phyloP scores from a whole-genome alignment of 169 alveolate genomes.

The Cryptosporidium viatorum region DNA sequence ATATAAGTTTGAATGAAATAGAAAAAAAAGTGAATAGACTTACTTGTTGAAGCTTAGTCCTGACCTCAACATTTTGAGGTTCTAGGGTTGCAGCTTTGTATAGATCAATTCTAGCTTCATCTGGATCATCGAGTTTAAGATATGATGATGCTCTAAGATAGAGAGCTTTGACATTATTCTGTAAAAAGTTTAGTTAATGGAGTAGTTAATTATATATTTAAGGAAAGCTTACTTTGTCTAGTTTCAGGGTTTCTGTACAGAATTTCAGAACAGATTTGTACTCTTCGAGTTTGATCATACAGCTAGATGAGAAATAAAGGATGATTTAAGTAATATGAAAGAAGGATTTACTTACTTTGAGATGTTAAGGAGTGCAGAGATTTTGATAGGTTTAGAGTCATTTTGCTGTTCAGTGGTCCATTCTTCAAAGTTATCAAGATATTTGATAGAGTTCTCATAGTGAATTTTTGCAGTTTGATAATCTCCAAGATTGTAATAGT shows the following conservation, averaged over 20 bases:
- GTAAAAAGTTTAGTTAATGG: not conserved
- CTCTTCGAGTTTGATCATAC: conserved; percentile 31
- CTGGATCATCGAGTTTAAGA: conserved; percentile 27
- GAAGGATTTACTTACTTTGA: conserved; percentile 41
- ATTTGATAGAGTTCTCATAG: conserved; percentile 50
- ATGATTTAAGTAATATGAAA: not conserved
- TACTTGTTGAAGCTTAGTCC: conserved; percentile 60
- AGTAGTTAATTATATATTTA: too few species aligned
- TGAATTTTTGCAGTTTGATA: conserved; percentile 24
- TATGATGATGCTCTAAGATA: conserved; percentile 60
- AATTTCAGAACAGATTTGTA: conserved; percentile 18
- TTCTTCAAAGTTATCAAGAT: conserved; percentile 20
- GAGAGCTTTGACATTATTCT: conserved; percentile 64
- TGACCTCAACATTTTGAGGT: conserved; percentile 49
- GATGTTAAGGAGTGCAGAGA: conserved; percentile 36
- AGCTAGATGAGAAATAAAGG: not conserved
- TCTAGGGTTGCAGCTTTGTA: conserved; percentile 62
- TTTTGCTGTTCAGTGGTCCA: conserved; percentile 51
- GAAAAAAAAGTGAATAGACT: not conserved
- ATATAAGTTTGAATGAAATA: not conserved
- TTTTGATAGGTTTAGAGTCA: conserved; percentile 35
- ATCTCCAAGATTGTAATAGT: conserved; percentile 25
- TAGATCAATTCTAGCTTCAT: conserved; percentile 54
- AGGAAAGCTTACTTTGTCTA: conserved; percentile 35
- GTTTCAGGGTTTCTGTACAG: conserved; percentile 36